phyloP scores from a whole-genome alignment of 140 eudicot species.

The Bidens hawaiensis region DNA sequence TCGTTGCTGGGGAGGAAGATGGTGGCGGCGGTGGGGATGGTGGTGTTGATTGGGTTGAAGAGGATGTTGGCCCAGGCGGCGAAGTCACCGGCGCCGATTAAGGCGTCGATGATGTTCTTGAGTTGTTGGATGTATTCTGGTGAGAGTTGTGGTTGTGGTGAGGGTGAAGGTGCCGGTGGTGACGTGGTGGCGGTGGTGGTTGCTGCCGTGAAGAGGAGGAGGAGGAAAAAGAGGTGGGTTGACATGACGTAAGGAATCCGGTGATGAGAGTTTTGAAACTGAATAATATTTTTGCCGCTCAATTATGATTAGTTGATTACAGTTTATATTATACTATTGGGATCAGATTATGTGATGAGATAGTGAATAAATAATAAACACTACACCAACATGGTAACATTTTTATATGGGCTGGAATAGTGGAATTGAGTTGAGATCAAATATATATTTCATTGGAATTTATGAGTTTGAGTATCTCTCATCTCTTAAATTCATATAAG shows the following conservation, averaged over 20 bases:
- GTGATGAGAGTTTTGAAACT: not conserved
- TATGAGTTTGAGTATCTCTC: no score
- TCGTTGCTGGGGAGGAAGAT: slow-evolving; percentile 52
- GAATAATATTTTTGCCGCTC: not conserved
- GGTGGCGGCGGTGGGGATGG: slow-evolving; percentile 50
- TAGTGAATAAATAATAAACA: no score
- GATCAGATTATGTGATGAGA: no score
- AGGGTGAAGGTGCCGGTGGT: slow-evolving; percentile 9
- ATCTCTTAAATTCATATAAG: no score
- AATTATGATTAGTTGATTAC: slow-evolving; percentile 1
- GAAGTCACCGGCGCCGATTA: slow-evolving; percentile 62
- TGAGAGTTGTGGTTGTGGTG: slow-evolving; percentile 12
- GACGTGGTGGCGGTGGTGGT: slow-evolving; percentile 26
- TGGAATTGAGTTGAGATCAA: no score
- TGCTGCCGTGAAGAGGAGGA: slow-evolving; percentile 16
- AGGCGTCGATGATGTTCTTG: slow-evolving; percentile 52
- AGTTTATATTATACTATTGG: not conserved
- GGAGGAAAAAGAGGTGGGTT: not conserved
- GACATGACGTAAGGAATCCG: slow-evolving; percentile 28
- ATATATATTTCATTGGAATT: no score
- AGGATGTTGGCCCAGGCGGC: slow-evolving; percentile 54
- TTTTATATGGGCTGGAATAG: no score
- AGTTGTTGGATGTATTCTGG: slow-evolving; percentile 32
- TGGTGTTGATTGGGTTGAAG: slow-evolving; percentile 23
- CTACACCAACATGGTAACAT: no score